Evolutionary conservation across 306 rosid species (phyloP).

Genomic region (Crotalaria pallida): DNA sequence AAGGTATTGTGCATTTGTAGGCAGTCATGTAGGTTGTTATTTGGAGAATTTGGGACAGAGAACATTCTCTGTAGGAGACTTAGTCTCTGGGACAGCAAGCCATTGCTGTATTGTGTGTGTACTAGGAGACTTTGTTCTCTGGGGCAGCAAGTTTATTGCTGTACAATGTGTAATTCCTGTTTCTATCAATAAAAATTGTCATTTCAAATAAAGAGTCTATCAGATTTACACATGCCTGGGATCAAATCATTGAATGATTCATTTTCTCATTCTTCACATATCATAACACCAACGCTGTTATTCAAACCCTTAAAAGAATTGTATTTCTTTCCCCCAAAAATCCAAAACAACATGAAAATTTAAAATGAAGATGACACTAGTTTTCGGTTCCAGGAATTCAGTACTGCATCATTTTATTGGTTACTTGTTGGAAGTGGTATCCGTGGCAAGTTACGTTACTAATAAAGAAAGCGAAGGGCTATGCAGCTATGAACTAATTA

Average conservation of each 20-base stretch:
- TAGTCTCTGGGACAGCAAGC: too few relatives aligned
- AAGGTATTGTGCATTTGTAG: too few relatives aligned
- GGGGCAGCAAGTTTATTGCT: too few relatives aligned
- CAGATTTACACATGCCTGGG: neutral
- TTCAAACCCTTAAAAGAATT: neutral
- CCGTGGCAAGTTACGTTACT: neutral
- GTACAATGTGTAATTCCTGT: too few relatives aligned
- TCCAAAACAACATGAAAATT: neutral
- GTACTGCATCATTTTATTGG: neutral
- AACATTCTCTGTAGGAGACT: too few relatives aligned
- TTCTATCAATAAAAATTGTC: too few relatives aligned
- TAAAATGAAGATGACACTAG: neutral
- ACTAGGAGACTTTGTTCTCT: too few relatives aligned
- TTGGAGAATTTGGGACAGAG: too few relatives aligned
- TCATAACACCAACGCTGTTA: neutral
- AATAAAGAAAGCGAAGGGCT: neutral
- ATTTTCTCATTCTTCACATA: neutral
- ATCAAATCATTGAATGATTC: neutral
- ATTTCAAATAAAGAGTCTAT: too few relatives aligned
- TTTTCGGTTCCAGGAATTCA: neutral
- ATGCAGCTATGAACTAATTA: neutral
- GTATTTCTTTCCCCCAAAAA: neutral
- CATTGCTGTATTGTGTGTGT: too few relatives aligned
- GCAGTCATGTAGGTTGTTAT: too few relatives aligned
- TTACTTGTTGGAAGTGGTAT: conserved; percentile 9